Evolutionary conservation across 2,329 filamentous ascomycete species (phyloP), one percentile per base, ranked within the genome.

Genomic region (Lanzia echinophila): DNA sequence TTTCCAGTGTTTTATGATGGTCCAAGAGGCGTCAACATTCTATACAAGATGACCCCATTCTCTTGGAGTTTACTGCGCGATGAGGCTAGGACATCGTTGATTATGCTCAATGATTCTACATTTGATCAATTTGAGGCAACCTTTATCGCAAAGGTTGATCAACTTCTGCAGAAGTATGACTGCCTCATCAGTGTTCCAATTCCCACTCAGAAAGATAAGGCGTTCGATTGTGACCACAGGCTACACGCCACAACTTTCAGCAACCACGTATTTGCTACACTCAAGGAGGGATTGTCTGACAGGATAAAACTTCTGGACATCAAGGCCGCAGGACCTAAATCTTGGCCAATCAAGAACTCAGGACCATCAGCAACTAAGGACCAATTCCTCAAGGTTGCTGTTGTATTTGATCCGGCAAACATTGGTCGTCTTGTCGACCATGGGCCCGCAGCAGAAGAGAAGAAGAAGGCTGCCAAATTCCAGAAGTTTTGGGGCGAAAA

Each of bases 401-500:
- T 96, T 39, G 71, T 87, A 10, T 84, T 92, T 46, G 82, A 96
- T 62, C 77, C 87, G 1, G 75, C 79, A 36, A 87, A 89, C 62
- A 84, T 86, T 64, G 75, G 79, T 53, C 85, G 91, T 32, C 79
- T 84, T 45, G 87, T 96, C 58, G 94, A 99, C 61, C 88, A 90
- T 67, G 94, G 94, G 0, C 94, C 94, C 5, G 74, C 86, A 1
- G 88, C 90, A 2, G 91, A 97, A 66, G 81, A 94, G 57, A 90
- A 92, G 69, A 84, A 87, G 59, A 88, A 90, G 59, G 87, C 90
- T 22, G 83, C 84, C 10, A 79, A 78, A 32, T 99, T 96, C 69
- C 87, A 89, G 34, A 82, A 85, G 33, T 97, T 99, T 68, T 99
- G 95, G 94, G 94, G 92, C 6, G 86, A 92, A 10, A 95, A 94